These are phyloP conservation scores for Tulasnella sp. DNA, from an alignment of 768 basidiomycete genomes.

Conservation along the genomic window DNA sequence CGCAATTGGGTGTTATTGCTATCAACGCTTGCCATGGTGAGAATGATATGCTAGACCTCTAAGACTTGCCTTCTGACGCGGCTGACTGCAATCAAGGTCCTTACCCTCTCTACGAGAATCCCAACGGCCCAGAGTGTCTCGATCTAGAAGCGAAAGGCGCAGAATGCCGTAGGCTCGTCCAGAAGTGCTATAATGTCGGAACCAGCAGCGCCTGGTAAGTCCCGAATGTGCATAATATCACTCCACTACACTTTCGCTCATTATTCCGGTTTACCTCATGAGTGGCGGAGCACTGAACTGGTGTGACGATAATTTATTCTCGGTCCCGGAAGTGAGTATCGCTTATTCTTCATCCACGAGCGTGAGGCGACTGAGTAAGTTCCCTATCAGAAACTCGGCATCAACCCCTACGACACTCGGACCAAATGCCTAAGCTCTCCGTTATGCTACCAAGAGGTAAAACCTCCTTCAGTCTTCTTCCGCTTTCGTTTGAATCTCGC, in stretches of 20 bases:
- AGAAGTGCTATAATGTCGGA: conserved; percentile 56
- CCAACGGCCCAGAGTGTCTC: conserved; percentile 54
- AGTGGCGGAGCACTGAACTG: not conserved
- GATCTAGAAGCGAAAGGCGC: conserved; percentile 56
- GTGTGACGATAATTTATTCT: not conserved
- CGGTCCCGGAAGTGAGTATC: not conserved
- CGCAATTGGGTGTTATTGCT: not conserved
- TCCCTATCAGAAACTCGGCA: conserved; percentile 42
- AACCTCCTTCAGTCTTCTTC: not conserved
- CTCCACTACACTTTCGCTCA: not conserved
- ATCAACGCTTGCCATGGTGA: not conserved
- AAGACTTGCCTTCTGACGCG: not conserved
- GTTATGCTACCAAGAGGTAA: conserved; percentile 52
- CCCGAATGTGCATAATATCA: not conserved
- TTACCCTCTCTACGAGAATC: conserved; percentile 66
- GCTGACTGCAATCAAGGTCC: conserved; percentile 48
- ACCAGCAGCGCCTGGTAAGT: conserved; percentile 44
- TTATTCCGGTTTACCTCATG: not conserved
- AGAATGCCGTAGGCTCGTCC: conserved; percentile 63
- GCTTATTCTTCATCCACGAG: too few species aligned
- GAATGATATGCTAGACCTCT: not conserved
- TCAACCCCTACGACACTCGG: conserved; percentile 88
- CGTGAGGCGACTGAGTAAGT: not conserved
- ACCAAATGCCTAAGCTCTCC: conserved; percentile 52
- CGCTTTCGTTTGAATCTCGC: not conserved